Base-by-base conservation (phyloP, 768 basidiomycete genomes). In the Phallus indusiatus region DNA sequence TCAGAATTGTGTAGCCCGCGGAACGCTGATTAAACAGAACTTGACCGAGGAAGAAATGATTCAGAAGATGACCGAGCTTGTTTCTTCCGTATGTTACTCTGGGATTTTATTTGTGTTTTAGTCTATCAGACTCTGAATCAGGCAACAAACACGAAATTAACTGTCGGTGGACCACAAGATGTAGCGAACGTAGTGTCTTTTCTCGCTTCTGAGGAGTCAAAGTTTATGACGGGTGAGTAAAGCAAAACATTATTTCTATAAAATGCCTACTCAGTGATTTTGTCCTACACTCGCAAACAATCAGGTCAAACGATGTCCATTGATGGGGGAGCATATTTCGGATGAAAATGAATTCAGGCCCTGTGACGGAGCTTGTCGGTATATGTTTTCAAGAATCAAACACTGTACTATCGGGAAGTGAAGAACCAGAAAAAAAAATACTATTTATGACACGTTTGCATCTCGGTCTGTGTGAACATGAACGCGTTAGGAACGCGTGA, bases 171-270 rank as follows among this genome's bases (percentile, higher is more conserved):
- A 6, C 62, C 70, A 0, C 47, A 63, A 6, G 67, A 72, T 48
- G 61, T 72, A 34, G 70, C 71, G 1, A 55, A 54, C 16, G 22
- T 72, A 4, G 71, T 72, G 1, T 69, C 70, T 10, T 72, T 68
- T 64, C 63, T 72, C 34, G 71, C 68, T 9, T 66, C 68, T 16
- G 64, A 69, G 47, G 64, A 69, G 18, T 65, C 71, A 2, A 37
- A 52, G 12, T 69, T 67, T 46, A 67, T 72, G 10, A 71, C 71
- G 0, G 71, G 71, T 63, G 47, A 65, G 59, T 42, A 24, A n/a
- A 53, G 6, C 28, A 10, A 46, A 7, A 2, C 7, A 7, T n/a
- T 16, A 21, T 11, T 1, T 42, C n/a, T n/a, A n/a, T 42, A 14
- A 21, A 12, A 20, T 17, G 17, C 11, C 3, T 42, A 16, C 33